Conservation (phyloP, 805 yeast genomes). For the Metschnikowia kunwiensis region DNA sequence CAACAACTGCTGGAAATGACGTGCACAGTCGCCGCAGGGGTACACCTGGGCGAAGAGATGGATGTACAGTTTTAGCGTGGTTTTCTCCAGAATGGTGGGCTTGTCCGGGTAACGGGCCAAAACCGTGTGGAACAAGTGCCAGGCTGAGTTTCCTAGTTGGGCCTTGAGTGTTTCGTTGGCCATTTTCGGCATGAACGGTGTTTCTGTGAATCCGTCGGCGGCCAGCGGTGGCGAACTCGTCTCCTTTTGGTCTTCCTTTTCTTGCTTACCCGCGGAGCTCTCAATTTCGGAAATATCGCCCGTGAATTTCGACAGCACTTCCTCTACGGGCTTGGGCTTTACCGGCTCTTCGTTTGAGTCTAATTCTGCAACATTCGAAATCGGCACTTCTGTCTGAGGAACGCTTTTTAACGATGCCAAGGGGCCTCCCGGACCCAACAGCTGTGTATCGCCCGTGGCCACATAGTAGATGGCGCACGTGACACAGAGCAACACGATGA, state of each 20-base stretch:
- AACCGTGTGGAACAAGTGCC: conserved; percentile 89
- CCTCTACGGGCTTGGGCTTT: conserved; percentile 4
- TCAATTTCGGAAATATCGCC: too few species aligned
- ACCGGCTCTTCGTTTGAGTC: not conserved
- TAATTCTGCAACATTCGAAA: too few species aligned
- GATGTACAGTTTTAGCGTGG: conserved; percentile 62
- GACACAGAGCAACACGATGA: conserved; percentile 14
- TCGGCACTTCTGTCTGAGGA: not conserved
- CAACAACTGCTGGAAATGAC: conserved; percentile 75
- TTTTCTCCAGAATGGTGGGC: conserved; percentile 63
- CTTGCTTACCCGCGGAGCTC: too few species aligned
- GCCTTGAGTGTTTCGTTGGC: conserved; percentile 79
- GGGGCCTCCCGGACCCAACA: conserved; percentile 12
- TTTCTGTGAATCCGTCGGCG: conserved; percentile 25
- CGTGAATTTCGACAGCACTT: conserved; percentile 1
- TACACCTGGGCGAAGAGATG: conserved; percentile 83
- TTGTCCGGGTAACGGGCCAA: conserved; percentile 87
- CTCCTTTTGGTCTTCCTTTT: not conserved
- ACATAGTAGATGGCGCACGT: conserved; percentile 19
- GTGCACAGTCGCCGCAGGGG: conserved; percentile 97
- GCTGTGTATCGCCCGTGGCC: conserved; percentile 16
- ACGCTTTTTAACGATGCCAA: not conserved
- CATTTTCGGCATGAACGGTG: conserved; percentile 90
- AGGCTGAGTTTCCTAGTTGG: conserved; percentile 84
- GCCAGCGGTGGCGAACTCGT: not conserved